Evolutionary conservation across 208 protist species (phyloP), one percentile per base, ranked within the genome.

Genomic region (Vickermania spadyakhi): DNA sequence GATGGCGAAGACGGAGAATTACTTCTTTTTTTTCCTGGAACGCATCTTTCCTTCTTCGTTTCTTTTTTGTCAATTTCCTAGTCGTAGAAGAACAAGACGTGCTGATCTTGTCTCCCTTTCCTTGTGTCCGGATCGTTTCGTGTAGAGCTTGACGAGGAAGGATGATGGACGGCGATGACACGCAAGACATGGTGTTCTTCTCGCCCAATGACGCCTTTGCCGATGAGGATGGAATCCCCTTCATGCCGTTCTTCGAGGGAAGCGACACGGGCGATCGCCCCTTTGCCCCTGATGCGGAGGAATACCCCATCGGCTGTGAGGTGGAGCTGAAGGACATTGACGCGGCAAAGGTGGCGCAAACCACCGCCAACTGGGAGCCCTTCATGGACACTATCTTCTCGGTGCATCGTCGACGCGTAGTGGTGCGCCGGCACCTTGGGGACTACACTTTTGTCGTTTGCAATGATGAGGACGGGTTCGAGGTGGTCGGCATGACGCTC

Each of bases 371-470:
- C 58, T 94, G 84, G 82, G 81, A 90, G 60, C 73, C 77, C 3
- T 77, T 89, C 28, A 84, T 91, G 71, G 87, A 91, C 21, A 45
- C 70, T 3, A 49, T 94, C 41, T 94, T 94, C 45, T 64, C 72
- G 26, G 64, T 73, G 7, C 73, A 70, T 22, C 75, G 77, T 5
- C 81, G 83, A 27, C 68, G 74, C 18, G 87, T 89, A n/a, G 66
- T 50, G 14, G 87, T 94, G 5, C 55, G 72, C 56, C 66, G 87
- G 1, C 87, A 94, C 62, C 63, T 64, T 21, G 87, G 84, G 13
- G 87, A 94, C 54, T 94, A 88, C 73, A 90, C 87, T 2, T 89
- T 94, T 67, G 87, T 94, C 27, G 23, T 84, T 14, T 89, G 77
- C 51, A 64, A 64, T 29, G 68, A 78, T 23, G 72, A 84, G 4